Evolutionary conservation across 768 basidiomycete genomes (phyloP).

Genomic region (Cubamyces lactineus): DNA sequence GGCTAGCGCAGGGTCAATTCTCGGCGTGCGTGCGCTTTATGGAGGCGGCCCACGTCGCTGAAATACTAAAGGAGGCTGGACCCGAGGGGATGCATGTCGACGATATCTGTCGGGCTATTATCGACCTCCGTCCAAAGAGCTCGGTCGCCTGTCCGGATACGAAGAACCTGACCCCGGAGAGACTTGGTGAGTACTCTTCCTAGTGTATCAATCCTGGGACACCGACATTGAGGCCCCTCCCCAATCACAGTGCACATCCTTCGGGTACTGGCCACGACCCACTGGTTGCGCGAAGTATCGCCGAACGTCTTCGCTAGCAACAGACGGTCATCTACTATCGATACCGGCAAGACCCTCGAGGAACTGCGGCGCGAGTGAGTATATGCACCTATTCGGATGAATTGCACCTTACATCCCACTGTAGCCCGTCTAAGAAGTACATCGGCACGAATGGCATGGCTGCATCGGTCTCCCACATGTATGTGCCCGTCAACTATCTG

Average conservation of each 20-base stretch:
- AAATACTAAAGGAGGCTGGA: conserved; percentile 54
- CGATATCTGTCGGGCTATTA: background rate
- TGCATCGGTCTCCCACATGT: conserved; percentile 74
- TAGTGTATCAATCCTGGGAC: background rate
- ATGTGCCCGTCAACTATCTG: conserved; percentile 26
- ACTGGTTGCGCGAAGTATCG: conserved; percentile 27
- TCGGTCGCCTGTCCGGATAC: background rate
- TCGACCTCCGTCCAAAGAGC: conserved; percentile 16
- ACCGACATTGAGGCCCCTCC: too few relatives aligned
- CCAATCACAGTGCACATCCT: conserved; percentile 14
- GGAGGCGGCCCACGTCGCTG: conserved; percentile 70
- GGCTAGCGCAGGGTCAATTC: conserved; percentile 61
- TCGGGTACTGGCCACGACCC: conserved; percentile 27
- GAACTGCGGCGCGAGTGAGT: conserved; percentile 12
- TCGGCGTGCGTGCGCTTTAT: conserved; percentile 70
- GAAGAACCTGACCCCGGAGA: background rate
- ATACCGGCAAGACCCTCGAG: conserved; percentile 19
- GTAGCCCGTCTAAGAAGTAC: conserved; percentile 67
- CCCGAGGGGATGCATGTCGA: conserved; percentile 9
- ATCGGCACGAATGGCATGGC: conserved; percentile 64
- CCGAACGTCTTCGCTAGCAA: conserved; percentile 30
- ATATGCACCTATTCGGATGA: too few relatives aligned
- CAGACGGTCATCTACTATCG: conserved; percentile 20
- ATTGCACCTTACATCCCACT: background rate
- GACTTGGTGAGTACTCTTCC: background rate